Conservation (phyloP, 2,329 filamentous ascomycete species). For the Escovopsis weberi region DNA sequence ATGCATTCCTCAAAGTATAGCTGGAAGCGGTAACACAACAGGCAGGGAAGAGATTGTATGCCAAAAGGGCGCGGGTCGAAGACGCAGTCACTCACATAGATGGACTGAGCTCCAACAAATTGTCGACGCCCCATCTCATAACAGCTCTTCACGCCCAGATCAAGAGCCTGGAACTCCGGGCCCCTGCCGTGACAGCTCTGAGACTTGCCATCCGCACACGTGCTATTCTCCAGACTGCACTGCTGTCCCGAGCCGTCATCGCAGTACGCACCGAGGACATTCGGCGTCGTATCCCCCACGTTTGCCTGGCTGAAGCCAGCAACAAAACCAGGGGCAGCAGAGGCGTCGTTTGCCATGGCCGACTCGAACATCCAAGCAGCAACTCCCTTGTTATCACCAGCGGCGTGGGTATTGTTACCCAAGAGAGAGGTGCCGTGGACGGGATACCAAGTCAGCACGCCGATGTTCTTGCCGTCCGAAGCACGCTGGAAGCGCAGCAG, state of each 20-base stretch:
- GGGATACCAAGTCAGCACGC: slow-evolving; percentile 79
- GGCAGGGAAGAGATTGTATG: background rate
- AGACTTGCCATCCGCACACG: slow-evolving; percentile 56
- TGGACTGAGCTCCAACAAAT: slow-evolving; percentile 39
- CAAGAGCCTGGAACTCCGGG: slow-evolving; percentile 50
- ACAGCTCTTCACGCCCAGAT: slow-evolving; percentile 59
- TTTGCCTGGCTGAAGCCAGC: slow-evolving; percentile 87
- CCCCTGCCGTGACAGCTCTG: slow-evolving; percentile 62
- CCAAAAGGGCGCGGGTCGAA: background rate
- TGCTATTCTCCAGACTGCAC: slow-evolving; percentile 70
- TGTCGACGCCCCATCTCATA: slow-evolving; percentile 66
- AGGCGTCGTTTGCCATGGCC: slow-evolving; percentile 38
- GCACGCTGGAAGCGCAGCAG: slow-evolving; percentile 63
- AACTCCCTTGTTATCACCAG: slow-evolving; percentile 95
- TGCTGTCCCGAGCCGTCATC: slow-evolving; percentile 63
- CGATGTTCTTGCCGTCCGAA: slow-evolving; percentile 62
- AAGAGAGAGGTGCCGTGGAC: slow-evolving; percentile 85
- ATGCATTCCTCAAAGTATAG: too few species aligned
- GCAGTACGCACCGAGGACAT: slow-evolving; percentile 76
- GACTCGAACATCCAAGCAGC: slow-evolving; percentile 76
- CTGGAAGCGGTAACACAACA: background rate
- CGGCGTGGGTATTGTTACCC: slow-evolving; percentile 79
- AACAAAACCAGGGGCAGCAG: slow-evolving; percentile 55
- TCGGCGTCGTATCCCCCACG: slow-evolving; percentile 82
- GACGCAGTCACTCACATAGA: slow-evolving; percentile 20